Base-by-base conservation (phyloP, 805 yeast genomes). In the Nakazawaea siamensis region DNA sequence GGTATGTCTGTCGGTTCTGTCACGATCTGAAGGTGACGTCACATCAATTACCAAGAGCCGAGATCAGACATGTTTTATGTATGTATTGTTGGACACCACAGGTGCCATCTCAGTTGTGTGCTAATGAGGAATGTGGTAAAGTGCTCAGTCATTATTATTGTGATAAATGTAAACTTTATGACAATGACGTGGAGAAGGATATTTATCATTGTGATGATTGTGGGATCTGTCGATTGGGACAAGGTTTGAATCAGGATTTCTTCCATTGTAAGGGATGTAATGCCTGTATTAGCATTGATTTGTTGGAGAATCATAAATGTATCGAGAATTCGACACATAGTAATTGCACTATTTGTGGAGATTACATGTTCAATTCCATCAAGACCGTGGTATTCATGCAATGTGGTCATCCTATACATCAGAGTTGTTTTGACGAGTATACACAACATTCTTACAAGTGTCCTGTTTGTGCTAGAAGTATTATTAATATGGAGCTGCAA, bases 341-440 rank as follows among this genome's bases (percentile, higher is more conserved):
- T 31, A 78, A 87, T 52, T 88, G 97, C 55, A 95, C 96, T 2
- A 85, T 88, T 24, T 88, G 97, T 58, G 84, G 82, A 39, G 97
- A 87, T 47, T 87, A 78, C 54, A 73, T 88, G 73, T 88, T 88
- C 54, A 81, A 86, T 12, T 79, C 92, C 4, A 75, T 81, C 5
- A 69, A 66, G 51, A 79, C 86, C 9, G 94, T 87, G 28, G 94
- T 86, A 15, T 87, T 88, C 54, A 86, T 88, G 95, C 64, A 70
- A 32, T 88, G 97, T 58, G 96, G 97, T 2, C 97, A 88, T 57
- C 84, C 95, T 25, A 88, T 88, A 39, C 97, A 88, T 58, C 85
- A 86, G 53, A 50, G 55, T 18, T 88, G 97, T 55, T 87, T 76
- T 54, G 79, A 79, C 42, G 90, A 84, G 44, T 77, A 81, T 52